Conservation (phyloP, 345 rosid genomes). For the Moringa oleifera region DNA sequence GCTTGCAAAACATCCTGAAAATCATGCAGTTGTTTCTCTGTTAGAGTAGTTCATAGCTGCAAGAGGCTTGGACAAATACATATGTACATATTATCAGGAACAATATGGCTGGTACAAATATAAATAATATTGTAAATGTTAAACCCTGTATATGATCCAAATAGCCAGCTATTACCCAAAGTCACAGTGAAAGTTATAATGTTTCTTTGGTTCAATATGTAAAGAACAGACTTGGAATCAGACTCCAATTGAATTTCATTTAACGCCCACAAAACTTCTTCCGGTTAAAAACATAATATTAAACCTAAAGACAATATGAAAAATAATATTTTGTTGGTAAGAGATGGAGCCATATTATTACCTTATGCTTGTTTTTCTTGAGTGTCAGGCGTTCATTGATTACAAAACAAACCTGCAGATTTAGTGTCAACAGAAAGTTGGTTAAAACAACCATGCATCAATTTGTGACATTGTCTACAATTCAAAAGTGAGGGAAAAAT, state of each 20-base stretch:
- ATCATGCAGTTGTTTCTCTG: neutral
- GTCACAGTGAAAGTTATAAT: no score
- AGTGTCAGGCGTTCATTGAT: constrained; percentile 75
- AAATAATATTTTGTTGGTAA: neutral
- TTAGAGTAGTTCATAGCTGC: neutral
- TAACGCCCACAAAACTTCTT: no score
- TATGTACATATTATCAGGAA: no score
- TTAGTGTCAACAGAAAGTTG: neutral
- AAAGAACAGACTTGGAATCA: no score
- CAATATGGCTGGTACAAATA: no score
- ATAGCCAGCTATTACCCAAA: no score
- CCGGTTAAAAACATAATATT: no score
- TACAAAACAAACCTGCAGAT: constrained; percentile 70
- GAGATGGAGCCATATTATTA: neutral
- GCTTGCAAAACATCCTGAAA: constrained; percentile 70
- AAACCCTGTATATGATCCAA: no score
- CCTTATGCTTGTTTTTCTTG: constrained; percentile 85
- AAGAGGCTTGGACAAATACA: neutral
- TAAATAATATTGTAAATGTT: no score
- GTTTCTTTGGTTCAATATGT: no score
- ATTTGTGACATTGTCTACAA: neutral
- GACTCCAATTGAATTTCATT: no score
- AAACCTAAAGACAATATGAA: no score
- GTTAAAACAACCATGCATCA: neutral
- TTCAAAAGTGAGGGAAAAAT: neutral